Evolutionary conservation across 371 early-diverging fungal species (phyloP).

Genomic region (Mucor plumbeus): DNA sequence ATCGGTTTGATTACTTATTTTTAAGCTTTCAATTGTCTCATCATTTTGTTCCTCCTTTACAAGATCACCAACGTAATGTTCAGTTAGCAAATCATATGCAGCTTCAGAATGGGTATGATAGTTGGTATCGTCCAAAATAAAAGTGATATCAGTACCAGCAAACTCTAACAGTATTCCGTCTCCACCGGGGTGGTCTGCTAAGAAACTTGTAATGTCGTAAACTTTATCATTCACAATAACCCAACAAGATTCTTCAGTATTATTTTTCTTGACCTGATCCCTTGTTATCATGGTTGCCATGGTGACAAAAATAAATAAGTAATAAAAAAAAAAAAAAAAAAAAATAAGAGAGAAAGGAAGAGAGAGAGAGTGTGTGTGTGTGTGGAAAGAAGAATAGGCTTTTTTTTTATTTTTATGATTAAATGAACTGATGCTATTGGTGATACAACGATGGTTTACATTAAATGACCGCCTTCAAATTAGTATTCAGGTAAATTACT

Average conservation of each 20-base stretch:
- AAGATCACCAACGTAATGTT: slow-evolving; percentile 77
- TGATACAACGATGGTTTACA: slow-evolving; percentile 1
- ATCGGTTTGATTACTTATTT: background rate
- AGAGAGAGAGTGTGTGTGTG: too few species aligned
- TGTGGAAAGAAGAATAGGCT: background rate
- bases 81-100: slow-evolving; percentile 85
- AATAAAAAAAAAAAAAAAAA: background rate
- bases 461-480: background rate
- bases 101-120: slow-evolving; percentile 85
- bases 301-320: background rate
- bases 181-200: slow-evolving; percentile 85
- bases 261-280: slow-evolving; percentile 77
- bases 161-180: slow-evolving; percentile 76
- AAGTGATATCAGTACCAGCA: slow-evolving; percentile 75
- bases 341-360: background rate
- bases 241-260: slow-evolving; percentile 90
- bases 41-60: slow-evolving; percentile 31
- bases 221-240: slow-evolving; percentile 93
- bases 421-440: background rate
- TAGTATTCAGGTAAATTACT: background rate
- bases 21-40: background rate
- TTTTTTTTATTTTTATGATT: slow-evolving; percentile 1
- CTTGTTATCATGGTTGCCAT: slow-evolving; percentile 5
- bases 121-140: slow-evolving; percentile 70
- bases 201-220: slow-evolving; percentile 92